Evolutionary conservation across 1,284 basidiomycete species (phyloP).

Genomic region (Pseudozyma tsukubaensis): DNA sequence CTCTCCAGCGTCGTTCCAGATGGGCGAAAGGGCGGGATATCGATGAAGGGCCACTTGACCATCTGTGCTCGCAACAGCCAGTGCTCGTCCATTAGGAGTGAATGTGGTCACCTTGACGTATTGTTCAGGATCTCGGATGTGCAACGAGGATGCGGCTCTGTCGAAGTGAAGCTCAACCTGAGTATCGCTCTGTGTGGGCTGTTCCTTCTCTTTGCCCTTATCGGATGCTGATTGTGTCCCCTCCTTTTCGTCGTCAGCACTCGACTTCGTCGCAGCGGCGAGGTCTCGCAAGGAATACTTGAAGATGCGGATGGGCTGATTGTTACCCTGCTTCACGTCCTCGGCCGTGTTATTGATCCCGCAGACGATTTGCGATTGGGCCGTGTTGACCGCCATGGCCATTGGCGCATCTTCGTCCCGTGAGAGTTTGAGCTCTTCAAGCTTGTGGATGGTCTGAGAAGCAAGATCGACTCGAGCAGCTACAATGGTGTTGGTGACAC

Average conservation of each 20-base stretch:
- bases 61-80: constrained; percentile 60
- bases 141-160: constrained; percentile 36
- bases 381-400: constrained; percentile 57
- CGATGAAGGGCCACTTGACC: constrained; percentile 59
- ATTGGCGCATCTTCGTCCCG: constrained; percentile 66
- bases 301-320: constrained; percentile 59
- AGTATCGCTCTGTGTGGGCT: constrained; percentile 4
- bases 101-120: constrained; percentile 55
- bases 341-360: constrained; percentile 60
- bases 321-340: constrained; percentile 40
- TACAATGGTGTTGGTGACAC: constrained; percentile 63
- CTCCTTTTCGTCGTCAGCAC: neutral
- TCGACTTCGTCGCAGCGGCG: neutral
- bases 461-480: constrained; percentile 33
- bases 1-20: constrained; percentile 46
- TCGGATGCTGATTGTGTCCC: constrained; percentile 8
- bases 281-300: constrained; percentile 24
- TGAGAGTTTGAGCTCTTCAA: constrained; percentile 54
- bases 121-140: constrained; percentile 56
- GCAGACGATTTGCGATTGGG: constrained; percentile 45
- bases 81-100: constrained; percentile 57
- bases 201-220: constrained; percentile 31
- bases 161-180: constrained; percentile 30
- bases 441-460: constrained; percentile 31
- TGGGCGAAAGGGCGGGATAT: constrained; percentile 53